Evolutionary conservation across 2,329 filamentous ascomycete genomes (phyloP).

Genomic region (Pseudogymnoascus sp.): DNA sequence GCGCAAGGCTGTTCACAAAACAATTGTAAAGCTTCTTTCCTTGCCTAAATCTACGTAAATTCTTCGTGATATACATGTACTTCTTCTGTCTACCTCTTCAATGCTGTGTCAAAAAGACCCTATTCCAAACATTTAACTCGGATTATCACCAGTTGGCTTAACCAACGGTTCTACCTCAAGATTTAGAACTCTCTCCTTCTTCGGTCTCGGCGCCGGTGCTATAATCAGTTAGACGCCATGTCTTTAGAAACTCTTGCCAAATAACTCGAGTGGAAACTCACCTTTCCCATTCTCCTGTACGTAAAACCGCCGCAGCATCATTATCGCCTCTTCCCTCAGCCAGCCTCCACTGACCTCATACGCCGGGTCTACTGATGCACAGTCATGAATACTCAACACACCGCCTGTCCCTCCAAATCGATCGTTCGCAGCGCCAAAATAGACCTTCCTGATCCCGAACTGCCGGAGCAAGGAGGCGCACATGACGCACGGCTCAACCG

Average conservation of each 20-base stretch:
- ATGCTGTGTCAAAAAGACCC: not conserved
- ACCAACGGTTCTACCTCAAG: constrained; percentile 27
- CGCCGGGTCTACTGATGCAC: constrained; percentile 36
- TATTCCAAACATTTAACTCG: not conserved
- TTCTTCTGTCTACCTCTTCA: not conserved
- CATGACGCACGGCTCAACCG: constrained; percentile 98
- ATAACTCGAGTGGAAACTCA: constrained; percentile 35
- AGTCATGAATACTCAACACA: constrained; percentile 72
- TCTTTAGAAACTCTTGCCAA: not conserved
- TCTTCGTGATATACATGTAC: not conserved
- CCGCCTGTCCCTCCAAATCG: constrained; percentile 95
- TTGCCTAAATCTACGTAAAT: not conserved
- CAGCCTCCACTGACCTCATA: constrained; percentile 83
- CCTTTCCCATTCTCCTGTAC: constrained; percentile 95
- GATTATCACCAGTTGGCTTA: not conserved
- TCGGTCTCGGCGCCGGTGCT: constrained; percentile 31
- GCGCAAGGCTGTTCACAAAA: not conserved
- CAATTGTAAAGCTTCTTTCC: not conserved
- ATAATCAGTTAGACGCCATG: not conserved
- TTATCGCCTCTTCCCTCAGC: constrained; percentile 87
- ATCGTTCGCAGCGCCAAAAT: constrained; percentile 93
- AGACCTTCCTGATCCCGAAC: constrained; percentile 80
- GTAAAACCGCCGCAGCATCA: constrained; percentile 87
- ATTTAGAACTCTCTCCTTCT: constrained; percentile 30
- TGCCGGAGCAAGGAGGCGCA: constrained; percentile 89